Evolutionary conservation across 768 basidiomycete genomes (phyloP).

Genomic region (Tulasnella sp.): DNA sequence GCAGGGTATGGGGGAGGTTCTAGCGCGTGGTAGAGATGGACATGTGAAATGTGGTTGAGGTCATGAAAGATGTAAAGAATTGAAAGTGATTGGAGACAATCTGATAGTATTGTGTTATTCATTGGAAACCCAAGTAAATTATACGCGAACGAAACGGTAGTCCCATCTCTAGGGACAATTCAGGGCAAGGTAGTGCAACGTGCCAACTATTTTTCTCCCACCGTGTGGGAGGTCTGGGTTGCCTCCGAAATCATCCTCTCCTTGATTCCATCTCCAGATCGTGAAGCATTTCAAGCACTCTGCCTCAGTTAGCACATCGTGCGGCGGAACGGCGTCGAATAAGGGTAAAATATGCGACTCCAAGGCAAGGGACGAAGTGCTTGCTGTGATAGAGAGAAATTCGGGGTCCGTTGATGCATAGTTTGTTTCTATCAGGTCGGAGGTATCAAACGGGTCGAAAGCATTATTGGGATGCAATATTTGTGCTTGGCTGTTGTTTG

Average conservation of each 20-base stretch:
- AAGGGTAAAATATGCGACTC: slow-evolving; percentile 26
- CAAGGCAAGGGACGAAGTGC: slow-evolving; percentile 38
- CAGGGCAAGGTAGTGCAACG: slow-evolving; percentile 1
- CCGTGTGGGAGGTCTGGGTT: not conserved
- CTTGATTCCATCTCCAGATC: slow-evolving; percentile 41
- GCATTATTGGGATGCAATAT: not conserved
- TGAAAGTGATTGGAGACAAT: too few species aligned
- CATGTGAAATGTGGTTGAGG: too few species aligned
- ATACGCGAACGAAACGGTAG: too few species aligned
- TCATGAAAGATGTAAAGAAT: too few species aligned
- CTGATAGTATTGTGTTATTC: too few species aligned
- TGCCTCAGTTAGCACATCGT: slow-evolving; percentile 33
- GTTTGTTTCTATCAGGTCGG: too few species aligned
- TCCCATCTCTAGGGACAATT: not conserved
- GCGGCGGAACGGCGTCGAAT: slow-evolving; percentile 37
- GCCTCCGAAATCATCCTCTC: not conserved
- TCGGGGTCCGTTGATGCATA: slow-evolving; percentile 20
- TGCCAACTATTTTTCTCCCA: not conserved
- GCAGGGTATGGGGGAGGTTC: not conserved
- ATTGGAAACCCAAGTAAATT: too few species aligned
- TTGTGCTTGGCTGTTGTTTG: not conserved
- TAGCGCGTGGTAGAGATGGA: not conserved
- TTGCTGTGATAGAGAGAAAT: slow-evolving; percentile 24
- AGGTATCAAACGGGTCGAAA: slow-evolving; percentile 3
- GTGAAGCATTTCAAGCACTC: slow-evolving; percentile 50